Evolutionary conservation across 371 early-diverging fungal genomes (phyloP).

Genomic region (Furculomyces boomerangus): DNA sequence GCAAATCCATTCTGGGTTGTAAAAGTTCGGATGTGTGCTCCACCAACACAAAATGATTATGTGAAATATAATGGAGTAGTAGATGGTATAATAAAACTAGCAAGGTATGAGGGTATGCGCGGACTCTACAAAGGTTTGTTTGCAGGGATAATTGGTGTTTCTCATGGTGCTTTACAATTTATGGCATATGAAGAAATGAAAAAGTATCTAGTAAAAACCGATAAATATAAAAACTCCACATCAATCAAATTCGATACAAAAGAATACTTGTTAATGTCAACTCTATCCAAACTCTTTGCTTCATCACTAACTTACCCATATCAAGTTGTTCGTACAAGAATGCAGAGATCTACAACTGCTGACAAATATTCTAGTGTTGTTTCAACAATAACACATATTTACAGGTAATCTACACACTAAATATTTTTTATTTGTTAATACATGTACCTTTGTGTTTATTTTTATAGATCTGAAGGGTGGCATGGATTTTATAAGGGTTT

Average conservation of each 20-base stretch:
- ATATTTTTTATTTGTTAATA: conserved; percentile 31
- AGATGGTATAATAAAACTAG: conserved; percentile 53
- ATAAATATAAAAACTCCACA: background rate
- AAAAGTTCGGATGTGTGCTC: conserved; percentile 66
- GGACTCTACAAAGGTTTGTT: conserved; percentile 83
- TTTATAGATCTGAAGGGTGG: conserved; percentile 54
- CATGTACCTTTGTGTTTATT: conserved; percentile 30
- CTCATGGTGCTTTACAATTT: conserved; percentile 88
- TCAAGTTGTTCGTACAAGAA: conserved; percentile 73
- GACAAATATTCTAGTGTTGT: conserved; percentile 14
- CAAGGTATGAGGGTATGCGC: conserved; percentile 42
- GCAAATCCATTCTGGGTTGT: conserved; percentile 92
- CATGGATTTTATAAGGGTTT: conserved; percentile 90
- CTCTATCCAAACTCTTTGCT: conserved; percentile 72
- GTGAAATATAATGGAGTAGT: conserved; percentile 44
- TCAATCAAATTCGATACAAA: conserved; percentile 8
- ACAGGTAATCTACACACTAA: conserved; percentile 11
- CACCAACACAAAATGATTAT: conserved; percentile 27
- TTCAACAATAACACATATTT: conserved; percentile 10
- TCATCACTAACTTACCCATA: conserved; percentile 83
- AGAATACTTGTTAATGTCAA: conserved; percentile 74
- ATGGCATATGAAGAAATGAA: conserved; percentile 88
- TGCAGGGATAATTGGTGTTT: conserved; percentile 73
- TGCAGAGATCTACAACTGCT: conserved; percentile 30
- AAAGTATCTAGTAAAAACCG: conserved; percentile 41